Conservation (phyloP, 129 eudicot species). For the Silybum marianum region DNA sequence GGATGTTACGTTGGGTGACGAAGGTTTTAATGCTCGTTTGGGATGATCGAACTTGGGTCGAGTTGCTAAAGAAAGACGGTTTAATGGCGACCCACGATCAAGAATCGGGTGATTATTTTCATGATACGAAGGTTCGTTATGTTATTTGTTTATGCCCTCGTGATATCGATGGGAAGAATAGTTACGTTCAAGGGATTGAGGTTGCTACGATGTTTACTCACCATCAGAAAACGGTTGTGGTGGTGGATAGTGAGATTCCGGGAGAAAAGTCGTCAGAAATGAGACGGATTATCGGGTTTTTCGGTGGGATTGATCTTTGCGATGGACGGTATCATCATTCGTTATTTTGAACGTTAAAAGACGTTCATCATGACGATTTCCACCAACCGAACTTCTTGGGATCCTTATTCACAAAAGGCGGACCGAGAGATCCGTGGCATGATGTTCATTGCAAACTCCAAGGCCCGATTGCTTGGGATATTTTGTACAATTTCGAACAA, state of each 20-base stretch:
- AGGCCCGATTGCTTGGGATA: slow-evolving; percentile 94
- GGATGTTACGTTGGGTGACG: slow-evolving; percentile 63
- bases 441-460: slow-evolving; percentile 80
- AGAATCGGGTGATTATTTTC: slow-evolving; percentile 62
- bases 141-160: slow-evolving; percentile 75
- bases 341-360: slow-evolving; percentile 58
- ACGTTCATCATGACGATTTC: slow-evolving; percentile 65
- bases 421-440: slow-evolving; percentile 98
- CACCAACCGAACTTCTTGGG: slow-evolving; percentile 84
- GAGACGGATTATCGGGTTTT: slow-evolving; percentile 66
- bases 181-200: slow-evolving; percentile 59
- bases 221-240: slow-evolving; percentile 77
- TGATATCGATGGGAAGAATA: slow-evolving; percentile 54
- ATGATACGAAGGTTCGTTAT: slow-evolving; percentile 60
- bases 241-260: slow-evolving; percentile 50
- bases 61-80: slow-evolving; percentile 53
- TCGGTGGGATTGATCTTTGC: slow-evolving; percentile 94
- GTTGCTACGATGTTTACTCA: slow-evolving; percentile 78
- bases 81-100: slow-evolving; percentile 95
- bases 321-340: slow-evolving; percentile 80
- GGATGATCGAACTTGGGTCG: slow-evolving; percentile 79
- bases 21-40: slow-evolving; percentile 75
- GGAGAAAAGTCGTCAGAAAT: slow-evolving; percentile 27
- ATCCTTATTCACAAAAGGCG: slow-evolving; percentile 64
- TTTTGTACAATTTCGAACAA: slow-evolving; percentile 81